Evolutionary conservation across 495 filamentous ascomycete genomes (phyloP), one percentile per base, ranked within the genome.

Genomic region (Hyaloscypha variabilis): DNA sequence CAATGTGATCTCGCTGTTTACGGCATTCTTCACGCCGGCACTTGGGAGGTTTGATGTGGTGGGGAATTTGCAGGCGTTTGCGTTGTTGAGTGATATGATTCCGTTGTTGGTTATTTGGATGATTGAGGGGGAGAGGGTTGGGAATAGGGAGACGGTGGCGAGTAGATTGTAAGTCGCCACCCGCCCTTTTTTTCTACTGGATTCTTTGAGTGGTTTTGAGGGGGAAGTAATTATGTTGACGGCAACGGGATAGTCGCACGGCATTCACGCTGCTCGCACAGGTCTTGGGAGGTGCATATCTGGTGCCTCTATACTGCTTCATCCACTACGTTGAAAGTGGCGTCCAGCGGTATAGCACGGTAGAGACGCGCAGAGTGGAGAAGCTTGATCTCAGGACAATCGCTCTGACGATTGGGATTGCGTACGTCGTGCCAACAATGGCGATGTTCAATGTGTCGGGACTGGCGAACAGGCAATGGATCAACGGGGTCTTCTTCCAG

Each of bases 261-360:
- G 52, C 76, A 17, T 69, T 77, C 57, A 69, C 65, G 0, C 31
- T 77, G 21, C 29, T 72, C 31, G 76, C 73, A 66, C 78, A 80
- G 63, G 62, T 69, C 19, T 58, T 67, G 19, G 76, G 77, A 30
- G 73, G 76, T 23, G 77, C 69, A 24, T 53, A 75, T 11, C 66
- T 80, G 31, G 73, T 70, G 23, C 79, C 80, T 11, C 58, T 80
- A 3, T 80, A 78, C 68, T 79, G 71, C 63, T 72, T 74, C 34
- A 55, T 74, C 23, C 72, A 77, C 34, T 75, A 72, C 51, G 63
- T 76, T 10, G 65, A 53, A 28, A 4, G 8, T 11, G 65, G 67
- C 36, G 39, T 13, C 73, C 70, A 29, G 14, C 39, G 39, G 19
- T 17, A 46, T 77, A 72, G 52, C 26, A 61, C 6, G 66, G 65